phyloP scores from a whole-genome alignment of 75 land plant species.

The Adiantum capillusveneris region DNA sequence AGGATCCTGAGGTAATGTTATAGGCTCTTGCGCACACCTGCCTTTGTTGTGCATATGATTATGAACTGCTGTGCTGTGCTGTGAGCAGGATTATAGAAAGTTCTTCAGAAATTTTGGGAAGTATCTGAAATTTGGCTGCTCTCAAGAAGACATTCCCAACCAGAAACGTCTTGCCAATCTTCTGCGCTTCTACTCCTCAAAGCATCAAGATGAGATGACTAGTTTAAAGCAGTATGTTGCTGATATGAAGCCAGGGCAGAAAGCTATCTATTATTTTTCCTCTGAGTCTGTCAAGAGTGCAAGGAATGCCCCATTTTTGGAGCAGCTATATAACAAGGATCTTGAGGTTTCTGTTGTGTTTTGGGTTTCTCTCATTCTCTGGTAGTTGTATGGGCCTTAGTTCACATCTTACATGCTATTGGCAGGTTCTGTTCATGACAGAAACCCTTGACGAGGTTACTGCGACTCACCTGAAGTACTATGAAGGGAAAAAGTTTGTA shows the following conservation, averaged over 20 bases:
- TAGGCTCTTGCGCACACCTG: neutral
- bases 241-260: constrained; percentile 95
- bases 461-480: constrained; percentile 62
- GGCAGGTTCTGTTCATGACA: constrained; percentile 75
- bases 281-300: constrained; percentile 89
- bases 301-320: constrained; percentile 85
- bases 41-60: neutral
- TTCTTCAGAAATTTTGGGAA: constrained; percentile 96
- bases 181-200: constrained; percentile 87
- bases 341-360: constrained; percentile 42
- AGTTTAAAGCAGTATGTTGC: constrained; percentile 88
- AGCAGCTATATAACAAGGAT: constrained; percentile 65
- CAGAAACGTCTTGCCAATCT: constrained; percentile 91
- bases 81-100: constrained; percentile 73
- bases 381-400: neutral
- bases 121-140: constrained; percentile 77
- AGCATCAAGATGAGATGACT: constrained; percentile 70
- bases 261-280: constrained; percentile 88
- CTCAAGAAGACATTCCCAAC: constrained; percentile 67
- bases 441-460: constrained; percentile 96
- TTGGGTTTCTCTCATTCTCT: neutral
- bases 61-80: neutral
- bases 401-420: neutral
- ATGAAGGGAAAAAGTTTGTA: constrained; percentile 88
- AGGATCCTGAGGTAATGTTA: constrained; percentile 70